These are phyloP conservation scores for Pseudonitzschia delicatissima DNA, from an alignment of 108 stramenopile species.

Conservation along the genomic window DNA sequence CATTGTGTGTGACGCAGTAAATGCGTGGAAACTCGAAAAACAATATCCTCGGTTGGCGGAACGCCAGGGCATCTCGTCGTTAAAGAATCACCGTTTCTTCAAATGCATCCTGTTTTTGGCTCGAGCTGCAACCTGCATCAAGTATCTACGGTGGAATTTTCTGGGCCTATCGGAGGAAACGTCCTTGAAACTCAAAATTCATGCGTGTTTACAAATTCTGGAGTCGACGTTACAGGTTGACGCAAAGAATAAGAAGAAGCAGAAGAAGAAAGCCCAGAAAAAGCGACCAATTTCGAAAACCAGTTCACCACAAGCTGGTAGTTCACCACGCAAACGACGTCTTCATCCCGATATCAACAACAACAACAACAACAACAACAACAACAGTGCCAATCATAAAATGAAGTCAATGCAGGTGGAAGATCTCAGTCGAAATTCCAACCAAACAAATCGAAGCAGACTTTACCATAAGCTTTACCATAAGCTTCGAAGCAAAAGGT, in stretches of 20 bases:
- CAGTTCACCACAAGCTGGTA: too few relatives aligned
- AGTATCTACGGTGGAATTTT: not conserved
- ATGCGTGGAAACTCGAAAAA: slow-evolving; percentile 11
- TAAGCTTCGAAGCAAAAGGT: not conserved
- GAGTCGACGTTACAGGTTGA: not conserved
- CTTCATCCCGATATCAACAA: not conserved
- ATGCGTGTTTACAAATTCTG: not conserved
- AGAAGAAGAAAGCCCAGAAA: too few relatives aligned
- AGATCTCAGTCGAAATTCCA: not conserved
- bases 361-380: not conserved
- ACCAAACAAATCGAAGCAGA: not conserved
- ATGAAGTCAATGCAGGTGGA: not conserved
- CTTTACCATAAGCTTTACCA: not conserved
- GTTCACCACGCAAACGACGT: too few relatives aligned
- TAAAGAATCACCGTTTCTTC: not conserved
- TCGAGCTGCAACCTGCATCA: slow-evolving; percentile 7
- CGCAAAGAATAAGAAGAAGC: not conserved
- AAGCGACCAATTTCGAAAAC: too few relatives aligned
- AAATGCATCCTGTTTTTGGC: slow-evolving; percentile 27
- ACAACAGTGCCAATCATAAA: not conserved
- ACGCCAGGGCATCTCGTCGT: not conserved
- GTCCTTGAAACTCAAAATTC: slow-evolving; percentile 2
- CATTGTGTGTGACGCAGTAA: slow-evolving; percentile 7
- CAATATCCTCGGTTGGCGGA: slow-evolving; percentile 10
- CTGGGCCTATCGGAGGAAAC: not conserved